Base-by-base conservation (phyloP, 78 protist genomes). In the Guillardia theta region DNA sequence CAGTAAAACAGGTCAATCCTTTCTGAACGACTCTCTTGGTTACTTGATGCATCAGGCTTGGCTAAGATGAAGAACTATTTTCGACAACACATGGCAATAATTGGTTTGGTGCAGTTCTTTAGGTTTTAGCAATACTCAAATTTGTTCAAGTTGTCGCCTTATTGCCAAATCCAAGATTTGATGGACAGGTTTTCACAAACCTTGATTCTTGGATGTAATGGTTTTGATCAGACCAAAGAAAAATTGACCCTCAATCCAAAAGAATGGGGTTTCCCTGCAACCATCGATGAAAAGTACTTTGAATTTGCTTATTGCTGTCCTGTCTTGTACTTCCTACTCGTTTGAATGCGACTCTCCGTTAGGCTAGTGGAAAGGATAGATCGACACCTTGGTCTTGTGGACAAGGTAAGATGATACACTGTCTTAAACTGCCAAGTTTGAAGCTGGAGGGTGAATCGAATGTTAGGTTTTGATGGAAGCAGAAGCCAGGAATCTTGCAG, bases 181-280 rank as follows among this genome's bases (percentile, higher is more conserved):
- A 78, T 30, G 90, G 90, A 30, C 90, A n/a, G n/a, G n/a, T n/a
- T n/a, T n/a, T n/a, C n/a, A n/a, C n/a, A n/a, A n/a, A n/a, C n/a
- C n/a, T n/a, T n/a, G n/a, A n/a, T n/a, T n/a, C n/a, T n/a, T n/a
- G n/a, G n/a, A n/a, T n/a, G n/a, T n/a, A n/a, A n/a, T n/a, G n/a
- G n/a, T n/a, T n/a, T n/a, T n/a, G n/a, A n/a, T n/a, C n/a, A 78
- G 90, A 78, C 90, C 24, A 78, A 78, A 48, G 90, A 78, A 30
- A 78, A 78, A 48, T 30, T 78, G 45, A 78, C 90, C 30, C 48
- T 78, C 37, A 18, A 78, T 50, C 50, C 45, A 22, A 78, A 78
- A 43, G 90, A 78, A 27, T 78, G 90, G 90, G 90, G 90, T 30
- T 78, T 78, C 48, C 18, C 90, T 18, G 44, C 90, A 3, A 30